These are phyloP conservation scores for Melocanna baccifera DNA, from an alignment of 176 grass and related monocot species.

Conservation along the genomic window DNA sequence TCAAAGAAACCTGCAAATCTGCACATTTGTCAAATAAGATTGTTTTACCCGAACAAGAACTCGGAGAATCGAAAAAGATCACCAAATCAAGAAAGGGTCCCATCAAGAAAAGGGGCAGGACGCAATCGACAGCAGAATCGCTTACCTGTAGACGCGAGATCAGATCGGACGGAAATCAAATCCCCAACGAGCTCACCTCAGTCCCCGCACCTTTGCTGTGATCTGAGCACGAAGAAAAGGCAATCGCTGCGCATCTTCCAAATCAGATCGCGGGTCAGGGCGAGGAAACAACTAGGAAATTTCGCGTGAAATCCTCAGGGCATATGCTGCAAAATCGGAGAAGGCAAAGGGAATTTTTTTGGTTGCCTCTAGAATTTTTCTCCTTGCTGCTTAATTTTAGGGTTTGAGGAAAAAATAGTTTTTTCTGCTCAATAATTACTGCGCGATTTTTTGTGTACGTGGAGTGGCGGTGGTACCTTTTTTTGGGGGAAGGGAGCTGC, in stretches of 20 bases:
- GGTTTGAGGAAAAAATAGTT: neutral
- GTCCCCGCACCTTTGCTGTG: slow-evolving; percentile 19
- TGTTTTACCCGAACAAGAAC: neutral
- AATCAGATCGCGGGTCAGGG: slow-evolving; percentile 14
- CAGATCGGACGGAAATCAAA: slow-evolving; percentile 21
- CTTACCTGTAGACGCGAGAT: slow-evolving; percentile 32
- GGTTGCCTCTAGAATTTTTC: neutral
- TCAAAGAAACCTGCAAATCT: slow-evolving; percentile 15
- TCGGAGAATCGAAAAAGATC: neutral
- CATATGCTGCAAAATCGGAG: slow-evolving; percentile 26
- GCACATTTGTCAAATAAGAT: slow-evolving; percentile 14
- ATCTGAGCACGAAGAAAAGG: slow-evolving; percentile 21
- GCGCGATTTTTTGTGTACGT: neutral
- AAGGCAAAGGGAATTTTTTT: slow-evolving; percentile 33
- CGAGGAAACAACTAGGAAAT: neutral
- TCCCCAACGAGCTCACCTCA: neutral
- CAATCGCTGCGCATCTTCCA: neutral
- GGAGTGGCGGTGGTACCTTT: neutral
- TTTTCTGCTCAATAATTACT: neutral
- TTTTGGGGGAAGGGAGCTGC: neutral
- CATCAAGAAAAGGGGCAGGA: neutral
- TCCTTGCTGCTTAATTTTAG: neutral
- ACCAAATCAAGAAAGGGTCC: neutral
- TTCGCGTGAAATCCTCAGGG: neutral
- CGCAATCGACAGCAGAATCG: neutral